A percentile compares a stretch with the other conserved stretches of the same genome.
Evolutionary conservation across 306 rosid species (phyloP).

Genomic region (Urtica urens): DNA sequence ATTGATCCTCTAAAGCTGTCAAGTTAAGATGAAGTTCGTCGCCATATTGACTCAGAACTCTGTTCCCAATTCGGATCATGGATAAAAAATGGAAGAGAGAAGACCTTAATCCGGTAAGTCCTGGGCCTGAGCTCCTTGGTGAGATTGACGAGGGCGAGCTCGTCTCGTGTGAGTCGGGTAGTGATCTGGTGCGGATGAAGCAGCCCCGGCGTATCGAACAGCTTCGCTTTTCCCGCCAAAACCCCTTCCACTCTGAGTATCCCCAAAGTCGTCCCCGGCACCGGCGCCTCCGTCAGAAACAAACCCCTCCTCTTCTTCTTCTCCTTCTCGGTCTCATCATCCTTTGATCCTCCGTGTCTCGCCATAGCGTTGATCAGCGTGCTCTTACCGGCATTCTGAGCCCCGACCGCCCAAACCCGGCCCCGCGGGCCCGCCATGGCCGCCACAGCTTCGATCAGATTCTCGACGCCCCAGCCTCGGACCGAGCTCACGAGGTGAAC

Average conservation of each 20-base stretch:
- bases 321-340: slow-evolving; percentile 23
- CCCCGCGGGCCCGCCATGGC: slow-evolving; percentile 75
- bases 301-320: too few species aligned
- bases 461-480: slow-evolving; percentile 81
- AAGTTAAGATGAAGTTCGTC: too few species aligned
- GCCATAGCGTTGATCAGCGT: slow-evolving; percentile 74
- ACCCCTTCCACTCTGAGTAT: slow-evolving; percentile 90
- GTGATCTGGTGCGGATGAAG: slow-evolving; percentile 80
- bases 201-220: slow-evolving; percentile 94
- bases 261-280: slow-evolving; percentile 89
- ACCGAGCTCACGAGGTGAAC: slow-evolving; percentile 82
- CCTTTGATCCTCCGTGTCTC: slow-evolving; percentile 29
- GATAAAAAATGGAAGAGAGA: too few species aligned
- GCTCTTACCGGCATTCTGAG: slow-evolving; percentile 96
- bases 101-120: slow-evolving; percentile 86
- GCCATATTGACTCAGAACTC: too few species aligned
- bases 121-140: slow-evolving; percentile 92
- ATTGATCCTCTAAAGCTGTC: too few species aligned
- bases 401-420: slow-evolving; percentile 86
- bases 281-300: slow-evolving; percentile 92
- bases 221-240: slow-evolving; percentile 62
- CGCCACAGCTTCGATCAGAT: slow-evolving; percentile 53
- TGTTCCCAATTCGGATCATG: too few species aligned
- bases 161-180: slow-evolving; percentile 74
- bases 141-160: slow-evolving; percentile 70